Evolutionary conservation across 352 stramenopile species (phyloP), one percentile per base, ranked within the genome.

Genomic region (Pythium vanterpoolii): DNA sequence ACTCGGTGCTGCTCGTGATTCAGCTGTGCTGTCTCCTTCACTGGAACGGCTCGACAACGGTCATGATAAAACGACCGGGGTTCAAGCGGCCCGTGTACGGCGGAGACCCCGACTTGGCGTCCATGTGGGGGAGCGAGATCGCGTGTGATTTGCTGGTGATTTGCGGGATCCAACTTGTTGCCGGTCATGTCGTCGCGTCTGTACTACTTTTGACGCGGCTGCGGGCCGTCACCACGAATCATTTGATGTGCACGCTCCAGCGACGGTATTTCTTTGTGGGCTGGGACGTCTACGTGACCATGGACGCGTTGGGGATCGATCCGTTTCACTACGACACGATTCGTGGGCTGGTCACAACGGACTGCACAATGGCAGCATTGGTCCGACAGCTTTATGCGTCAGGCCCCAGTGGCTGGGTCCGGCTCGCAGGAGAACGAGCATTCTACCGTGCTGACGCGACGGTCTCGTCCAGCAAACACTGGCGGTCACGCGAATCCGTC

Each of bases 241-340:
- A 54, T 6, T 14, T 71, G 27, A 46, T 78, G 21, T 36, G 31
- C 23, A 19, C 71, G 21, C 40, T 75, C 0, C 71, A 78, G 46
- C 23, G 28, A 5, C 60, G 70, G 18, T 75, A 71, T 34, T 11
- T 71, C 1, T 48, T 83, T 13, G 69, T 77, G 2, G 74, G 71
- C 3, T 83, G 74, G 71, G 71, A 83, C 31, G 55, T 56, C 0
- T 68, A 76, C 36, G 39, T 79, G 23, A 60, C 64, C 3, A 56
- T 68, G 36, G 60, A 76, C 18, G 64, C 64, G 18, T 49, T 83
- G 5, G 74, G 71, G 0, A 71, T 83, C 21, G 66, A 79, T 55
- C 71, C 71, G 16, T 56, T 54, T 33, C 62, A 18, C 42, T 68
- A n/a, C n/a, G n/a, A n/a, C n/a, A n/a, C n/a, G n/a, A n/a, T n/a